Base-by-base conservation (phyloP, 768 basidiomycete species). In the Amanita molliuscula region DNA sequence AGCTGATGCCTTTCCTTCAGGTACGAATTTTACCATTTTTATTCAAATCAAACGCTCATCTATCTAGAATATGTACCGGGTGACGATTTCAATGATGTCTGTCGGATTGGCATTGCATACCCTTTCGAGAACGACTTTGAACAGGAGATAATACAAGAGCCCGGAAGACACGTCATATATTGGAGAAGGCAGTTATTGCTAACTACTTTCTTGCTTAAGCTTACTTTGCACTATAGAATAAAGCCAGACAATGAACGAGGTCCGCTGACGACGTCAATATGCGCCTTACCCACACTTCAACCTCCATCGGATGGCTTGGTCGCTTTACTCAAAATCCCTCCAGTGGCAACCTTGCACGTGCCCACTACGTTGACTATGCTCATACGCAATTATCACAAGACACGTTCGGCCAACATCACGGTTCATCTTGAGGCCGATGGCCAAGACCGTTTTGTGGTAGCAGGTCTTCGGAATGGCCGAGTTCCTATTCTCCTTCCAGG, bases 371-470 rank as follows among this genome's bases (percentile, higher is more conserved):
- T 90, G 25, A 65, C 72, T 44, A 62, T 84, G 44, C 75, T 68
- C 53, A 63, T 87, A 52, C 78, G 91, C 59, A 89, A 89, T 62
- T 66, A 76, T 49, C 74, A 82, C 52, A 71, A 76, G 3, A 68
- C 69, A 6, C 75, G 81, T 31, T 78, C 88, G 2, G 84, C 85
- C 0, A 82, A 81, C 54, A 64, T 94, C 29, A 70, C 77, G 9
- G 73, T 92, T 7, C 78, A 83, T 29, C 71, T 93, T 25, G 91
- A 95, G 48, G 73, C 80, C 1, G 81, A 84, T 13, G 53, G 66
- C 0, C 65, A 74, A 10, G 88, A 88, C 36, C 72, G 75, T n/a
- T 95, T 96, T 63, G 79, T 93, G 13, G 78, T 92, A 37, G 77
- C 88, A 2, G 93, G 94, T 0, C 61, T 86, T 31, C 71, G 88